These are phyloP conservation scores for Lobosporangium transversale DNA, from an alignment of 192 early-diverging fungal species.

Conservation along the genomic window DNA sequence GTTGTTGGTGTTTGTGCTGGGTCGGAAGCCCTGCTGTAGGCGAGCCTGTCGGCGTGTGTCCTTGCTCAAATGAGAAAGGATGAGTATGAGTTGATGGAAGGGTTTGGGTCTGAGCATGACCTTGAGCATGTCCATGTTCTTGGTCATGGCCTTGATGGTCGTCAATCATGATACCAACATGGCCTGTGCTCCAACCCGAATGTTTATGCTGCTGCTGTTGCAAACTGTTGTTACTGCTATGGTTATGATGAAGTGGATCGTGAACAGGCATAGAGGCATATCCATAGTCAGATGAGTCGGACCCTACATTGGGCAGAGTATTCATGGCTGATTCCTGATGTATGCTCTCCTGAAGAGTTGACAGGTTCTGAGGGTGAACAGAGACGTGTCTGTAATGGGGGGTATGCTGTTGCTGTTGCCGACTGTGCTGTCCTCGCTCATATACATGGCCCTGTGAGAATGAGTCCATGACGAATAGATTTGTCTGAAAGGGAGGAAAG, in stretches of 20 bases:
- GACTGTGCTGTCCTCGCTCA: slow-evolving; percentile 7
- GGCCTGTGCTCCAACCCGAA: slow-evolving; percentile 28
- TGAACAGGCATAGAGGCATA: not conserved
- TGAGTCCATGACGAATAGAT: slow-evolving; percentile 22
- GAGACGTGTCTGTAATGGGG: slow-evolving; percentile 38
- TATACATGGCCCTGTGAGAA: slow-evolving; percentile 13
- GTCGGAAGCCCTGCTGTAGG: not conserved
- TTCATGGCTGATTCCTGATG: slow-evolving; percentile 40
- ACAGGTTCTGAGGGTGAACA: slow-evolving; percentile 42
- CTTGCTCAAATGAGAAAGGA: not conserved
- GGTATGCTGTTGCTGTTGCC: slow-evolving; percentile 35
- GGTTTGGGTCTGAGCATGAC: not conserved
- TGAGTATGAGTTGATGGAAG: not conserved
- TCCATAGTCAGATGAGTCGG: too few relatives aligned
- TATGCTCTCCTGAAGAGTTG: slow-evolving; percentile 41
- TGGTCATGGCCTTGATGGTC: slow-evolving; percentile 17
- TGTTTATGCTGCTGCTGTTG: slow-evolving; percentile 5
- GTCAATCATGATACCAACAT: slow-evolving; percentile 49
- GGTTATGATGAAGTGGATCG: not conserved
- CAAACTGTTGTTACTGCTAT: not conserved
- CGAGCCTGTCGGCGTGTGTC: slow-evolving; percentile 9
- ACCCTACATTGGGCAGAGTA: slow-evolving; percentile 10
- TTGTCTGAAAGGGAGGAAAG: not conserved
- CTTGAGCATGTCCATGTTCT: slow-evolving; percentile 13
- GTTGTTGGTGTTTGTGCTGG: not conserved